Conservation (phyloP, 192 early-diverging fungal species). For the Piromyces finnis region DNA sequence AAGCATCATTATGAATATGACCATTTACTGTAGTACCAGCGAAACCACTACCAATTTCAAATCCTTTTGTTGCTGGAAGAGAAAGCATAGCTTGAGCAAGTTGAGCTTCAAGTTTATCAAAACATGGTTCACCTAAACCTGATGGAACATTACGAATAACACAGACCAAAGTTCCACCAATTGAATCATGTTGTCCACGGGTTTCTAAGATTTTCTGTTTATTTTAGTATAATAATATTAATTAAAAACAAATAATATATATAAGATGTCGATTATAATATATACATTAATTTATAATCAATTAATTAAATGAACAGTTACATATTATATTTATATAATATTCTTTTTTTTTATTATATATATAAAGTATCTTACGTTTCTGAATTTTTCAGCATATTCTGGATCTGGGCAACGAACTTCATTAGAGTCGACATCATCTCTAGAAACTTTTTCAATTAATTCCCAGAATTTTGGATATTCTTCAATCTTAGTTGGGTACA, state of each 20-base stretch:
- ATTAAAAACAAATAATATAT: no score
- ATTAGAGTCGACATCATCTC: constrained; percentile 61
- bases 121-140: constrained; percentile 93
- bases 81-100: constrained; percentile 97
- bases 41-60: constrained; percentile 91
- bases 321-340: no score
- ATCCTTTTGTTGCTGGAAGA: constrained; percentile 95
- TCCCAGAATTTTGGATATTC: constrained; percentile 30
- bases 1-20: constrained; percentile 86
- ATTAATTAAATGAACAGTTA: no score
- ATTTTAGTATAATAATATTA: no score
- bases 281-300: no score
- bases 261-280: no score
- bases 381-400: constrained; percentile 54
- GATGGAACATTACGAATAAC: constrained; percentile 82
- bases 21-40: constrained; percentile 72
- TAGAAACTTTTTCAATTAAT: constrained; percentile 43
- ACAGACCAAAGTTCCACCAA: constrained; percentile 88
- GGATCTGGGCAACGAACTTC: constrained; percentile 79
- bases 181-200: constrained; percentile 68
- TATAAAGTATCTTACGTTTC: constrained; percentile 31
- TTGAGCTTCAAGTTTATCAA: constrained; percentile 92
- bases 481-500: constrained; percentile 35
- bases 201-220: constrained; percentile 55
- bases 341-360: neutral